phyloP scores from a whole-genome alignment of 1,139 yeast species.

The Meyerozyma guilliermondii region DNA sequence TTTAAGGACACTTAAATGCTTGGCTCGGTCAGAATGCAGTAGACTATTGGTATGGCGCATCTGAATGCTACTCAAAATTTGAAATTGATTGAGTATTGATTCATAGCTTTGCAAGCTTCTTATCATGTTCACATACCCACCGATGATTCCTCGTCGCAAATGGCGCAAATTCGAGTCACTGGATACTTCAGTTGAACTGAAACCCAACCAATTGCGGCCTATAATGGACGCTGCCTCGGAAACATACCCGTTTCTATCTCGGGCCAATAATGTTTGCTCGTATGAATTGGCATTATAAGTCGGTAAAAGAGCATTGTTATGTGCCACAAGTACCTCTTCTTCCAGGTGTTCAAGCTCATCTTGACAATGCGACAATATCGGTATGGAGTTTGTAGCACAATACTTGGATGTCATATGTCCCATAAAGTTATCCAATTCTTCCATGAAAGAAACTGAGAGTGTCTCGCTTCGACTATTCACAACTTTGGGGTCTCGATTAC shows the following conservation, averaged over 20 bases:
- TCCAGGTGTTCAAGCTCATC: constrained; percentile 10
- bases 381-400: constrained; percentile 21
- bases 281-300: constrained; percentile 29
- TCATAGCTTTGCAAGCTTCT: constrained; percentile 20
- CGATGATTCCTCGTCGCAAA: constrained; percentile 22
- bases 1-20: constrained; percentile 20
- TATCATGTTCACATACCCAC: constrained; percentile 25
- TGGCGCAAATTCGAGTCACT: constrained; percentile 8
- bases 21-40: constrained; percentile 5
- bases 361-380: constrained; percentile 22
- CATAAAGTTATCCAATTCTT: constrained; percentile 23
- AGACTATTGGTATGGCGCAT: constrained; percentile 6
- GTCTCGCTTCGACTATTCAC: constrained; percentile 8
- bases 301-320: constrained; percentile 34
- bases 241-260: constrained; percentile 31
- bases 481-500: constrained; percentile 7
- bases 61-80: constrained; percentile 26
- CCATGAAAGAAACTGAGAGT: constrained; percentile 12
- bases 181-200: constrained; percentile 9
- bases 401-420: constrained; percentile 22
- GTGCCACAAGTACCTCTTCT: constrained; percentile 31
- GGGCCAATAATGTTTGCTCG: constrained; percentile 31
- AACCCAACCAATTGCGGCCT: constrained; percentile 27
- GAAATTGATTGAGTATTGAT: constrained; percentile 35
- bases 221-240: constrained; percentile 30